These are phyloP conservation scores for Podospora australis DNA, from an alignment of 495 filamentous ascomycete species.

Conservation along the genomic window DNA sequence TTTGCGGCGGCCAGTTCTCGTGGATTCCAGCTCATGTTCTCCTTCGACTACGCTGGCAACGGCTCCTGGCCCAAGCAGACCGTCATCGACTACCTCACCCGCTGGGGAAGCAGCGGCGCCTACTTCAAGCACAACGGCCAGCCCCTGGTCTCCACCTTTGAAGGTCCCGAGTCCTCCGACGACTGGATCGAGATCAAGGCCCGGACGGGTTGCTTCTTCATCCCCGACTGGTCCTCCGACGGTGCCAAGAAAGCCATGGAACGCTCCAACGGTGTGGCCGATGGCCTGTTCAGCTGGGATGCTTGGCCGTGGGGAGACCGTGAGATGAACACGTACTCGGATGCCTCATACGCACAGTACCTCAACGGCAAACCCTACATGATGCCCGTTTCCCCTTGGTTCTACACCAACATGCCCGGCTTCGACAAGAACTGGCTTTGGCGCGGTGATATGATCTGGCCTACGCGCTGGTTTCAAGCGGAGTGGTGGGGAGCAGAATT, in stretches of 20 bases:
- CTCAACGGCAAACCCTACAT: constrained; percentile 28
- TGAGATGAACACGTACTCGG: constrained; percentile 36
- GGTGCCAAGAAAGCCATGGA: constrained; percentile 9
- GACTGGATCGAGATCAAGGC: constrained; percentile 23
- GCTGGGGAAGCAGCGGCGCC: constrained; percentile 17
- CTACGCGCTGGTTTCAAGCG: constrained; percentile 6
- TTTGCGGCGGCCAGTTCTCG: constrained; percentile 25
- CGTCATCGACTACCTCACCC: constrained; percentile 18
- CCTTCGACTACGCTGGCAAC: constrained; percentile 30
- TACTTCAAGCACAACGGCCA: constrained; percentile 25
- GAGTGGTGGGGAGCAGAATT: constrained; percentile 2
- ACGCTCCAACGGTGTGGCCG: constrained; percentile 11
- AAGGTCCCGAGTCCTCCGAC: constrained; percentile 15
- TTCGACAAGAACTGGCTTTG: constrained; percentile 66
- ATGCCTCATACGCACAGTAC: constrained; percentile 19
- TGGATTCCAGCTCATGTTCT: constrained; percentile 36
- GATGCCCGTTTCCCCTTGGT: constrained; percentile 61
- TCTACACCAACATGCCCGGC: constrained; percentile 55
- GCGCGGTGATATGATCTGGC: constrained; percentile 63
- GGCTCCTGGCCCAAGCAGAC: constrained; percentile 15
- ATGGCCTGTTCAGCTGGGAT: constrained; percentile 33
- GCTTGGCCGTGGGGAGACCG: constrained; percentile 38
- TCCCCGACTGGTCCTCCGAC: constrained; percentile 22
- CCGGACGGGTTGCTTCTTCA: constrained; percentile 21
- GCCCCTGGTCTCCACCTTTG: constrained; percentile 28